Evolutionary conservation across 1,139 yeast genomes (phyloP).

Genomic region (Suhomyces coccinellae): DNA sequence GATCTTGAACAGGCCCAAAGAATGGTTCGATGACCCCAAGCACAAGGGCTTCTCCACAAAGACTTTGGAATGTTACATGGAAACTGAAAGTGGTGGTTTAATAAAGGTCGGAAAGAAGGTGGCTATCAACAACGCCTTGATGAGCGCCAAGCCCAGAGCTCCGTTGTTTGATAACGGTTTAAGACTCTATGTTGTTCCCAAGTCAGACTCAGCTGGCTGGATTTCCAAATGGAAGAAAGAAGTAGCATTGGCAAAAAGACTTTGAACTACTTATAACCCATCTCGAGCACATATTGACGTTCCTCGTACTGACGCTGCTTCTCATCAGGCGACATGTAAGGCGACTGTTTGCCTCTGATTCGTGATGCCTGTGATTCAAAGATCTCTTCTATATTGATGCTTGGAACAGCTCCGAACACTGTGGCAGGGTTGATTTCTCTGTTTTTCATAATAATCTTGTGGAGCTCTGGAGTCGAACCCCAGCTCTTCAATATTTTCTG

Average conservation of each 20-base stretch:
- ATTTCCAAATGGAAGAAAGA: constrained; percentile 65
- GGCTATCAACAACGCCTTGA: constrained; percentile 62
- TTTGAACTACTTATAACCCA: constrained; percentile 45
- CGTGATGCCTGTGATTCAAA: constrained; percentile 53
- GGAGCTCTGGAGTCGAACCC: constrained; percentile 70
- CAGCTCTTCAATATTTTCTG: constrained; percentile 56
- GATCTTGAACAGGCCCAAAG: constrained; percentile 63
- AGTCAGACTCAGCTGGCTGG: constrained; percentile 65
- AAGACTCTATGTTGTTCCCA: constrained; percentile 79
- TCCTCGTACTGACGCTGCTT: constrained; percentile 42
- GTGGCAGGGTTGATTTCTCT: constrained; percentile 64
- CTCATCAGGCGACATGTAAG: constrained; percentile 34
- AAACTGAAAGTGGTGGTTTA: constrained; percentile 80
- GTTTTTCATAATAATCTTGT: constrained; percentile 54
- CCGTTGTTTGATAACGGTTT: constrained; percentile 80
- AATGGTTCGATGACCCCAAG: constrained; percentile 68
- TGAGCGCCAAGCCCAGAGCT: constrained; percentile 61
- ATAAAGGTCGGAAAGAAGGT: constrained; percentile 82
- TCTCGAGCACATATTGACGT: constrained; percentile 48
- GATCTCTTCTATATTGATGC: constrained; percentile 66
- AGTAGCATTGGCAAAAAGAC: constrained; percentile 55
- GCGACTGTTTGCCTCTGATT: constrained; percentile 59
- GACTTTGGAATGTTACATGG: constrained; percentile 74
- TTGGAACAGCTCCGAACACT: constrained; percentile 78
- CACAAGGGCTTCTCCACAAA: constrained; percentile 60